Base-by-base conservation (phyloP, 441 rosid genomes). In the Monsonia emarginata region DNA sequence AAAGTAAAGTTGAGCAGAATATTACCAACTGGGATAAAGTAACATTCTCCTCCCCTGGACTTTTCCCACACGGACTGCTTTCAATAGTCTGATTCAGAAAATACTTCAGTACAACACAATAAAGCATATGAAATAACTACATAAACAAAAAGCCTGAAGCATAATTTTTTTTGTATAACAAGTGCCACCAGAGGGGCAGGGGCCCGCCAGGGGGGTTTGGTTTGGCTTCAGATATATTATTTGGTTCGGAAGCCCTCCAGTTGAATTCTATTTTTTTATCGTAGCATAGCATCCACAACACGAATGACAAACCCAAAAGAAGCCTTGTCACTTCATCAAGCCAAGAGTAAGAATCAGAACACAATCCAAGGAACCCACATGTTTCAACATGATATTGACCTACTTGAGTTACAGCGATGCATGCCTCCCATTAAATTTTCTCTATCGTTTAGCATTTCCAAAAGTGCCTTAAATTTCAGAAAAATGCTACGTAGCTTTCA, bases 1-100 rank as follows among this genome's bases (percentile, higher is more conserved):
- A n/a, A n/a, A n/a, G n/a, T 40, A 64, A 5, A 60, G 59, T 25
- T 24, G 46, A 74, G 77, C 31, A 40, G 38, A 69, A 67, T 27
- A 88, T 30, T 87, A 90, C 99, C 68, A 95, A 90, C 71, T 95
- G 99, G 72, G 99, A 95, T 82, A 95, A 91, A 74, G 92, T 77
- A 74, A 91, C 99, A 82, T 98, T 97, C 69, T 95, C 99, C 70
- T 95, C 92, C 73, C 88, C 95, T 21, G 26, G 28, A 22, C 14
- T 52, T 64, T 91, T 96, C 11, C 90, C 97, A 59, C 72, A 85
- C 63, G 78, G 91, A 76, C 99, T 91, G 73, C 98, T 95, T 83
- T 95, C 99, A 69, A 95, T 85, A 96, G 90, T 91, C 98, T 95
- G 90, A 52, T 52, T 8, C 22, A 22, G 7, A 21, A 52, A 52